phyloP scores from a whole-genome alignment of 2,329 filamentous ascomycete genomes.

The Penicillium psychrosexuale region DNA sequence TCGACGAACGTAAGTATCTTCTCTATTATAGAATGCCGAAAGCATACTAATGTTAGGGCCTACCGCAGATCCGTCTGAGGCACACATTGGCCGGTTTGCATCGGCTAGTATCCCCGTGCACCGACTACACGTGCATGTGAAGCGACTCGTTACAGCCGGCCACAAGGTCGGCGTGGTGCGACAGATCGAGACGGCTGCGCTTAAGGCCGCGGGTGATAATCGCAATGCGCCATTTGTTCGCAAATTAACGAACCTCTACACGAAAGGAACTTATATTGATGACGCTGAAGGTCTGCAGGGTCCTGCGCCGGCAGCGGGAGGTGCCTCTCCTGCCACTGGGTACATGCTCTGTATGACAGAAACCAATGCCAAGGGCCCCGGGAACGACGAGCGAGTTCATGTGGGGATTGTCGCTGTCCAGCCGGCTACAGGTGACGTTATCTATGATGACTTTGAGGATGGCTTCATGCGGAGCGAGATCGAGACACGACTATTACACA shows the following conservation, averaged over 20 bases:
- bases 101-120: conserved; percentile 95
- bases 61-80: conserved; percentile 71
- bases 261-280: conserved; percentile 95
- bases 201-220: conserved; percentile 95
- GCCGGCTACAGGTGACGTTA: conserved; percentile 89
- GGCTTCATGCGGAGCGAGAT: conserved; percentile 97
- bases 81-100: conserved; percentile 86
- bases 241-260: conserved; percentile 94
- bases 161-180: conserved; percentile 95
- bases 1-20: conserved; percentile 71
- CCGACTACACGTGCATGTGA: conserved; percentile 86
- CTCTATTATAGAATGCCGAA: neutral
- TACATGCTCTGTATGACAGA: conserved; percentile 93
- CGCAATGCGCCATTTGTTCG: conserved; percentile 87
- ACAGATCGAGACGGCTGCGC: conserved; percentile 88
- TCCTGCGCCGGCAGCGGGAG: conserved; percentile 55
- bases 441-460: conserved; percentile 94
- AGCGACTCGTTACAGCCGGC: conserved; percentile 84
- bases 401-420: conserved; percentile 92
- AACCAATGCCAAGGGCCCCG: conserved; percentile 70
- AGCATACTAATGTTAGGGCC: conserved; percentile 16
- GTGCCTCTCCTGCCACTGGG: conserved; percentile 62
- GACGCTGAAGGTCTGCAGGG: conserved; percentile 76
- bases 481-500: conserved; percentile 90
- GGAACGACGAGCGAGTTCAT: conserved; percentile 88